Conservation (phyloP, 164 flowering plant species). For the grape (Vitis vinifera) region ASM3070453v1 NC_081817.1:6195501-6196000, state of each 20-base stretch:
- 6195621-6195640: constrained; percentile 24
- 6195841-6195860: constrained; percentile 24
- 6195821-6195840: constrained; percentile 35
- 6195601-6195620: constrained; percentile 32
- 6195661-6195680: constrained; percentile 24
- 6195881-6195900: constrained; percentile 31
- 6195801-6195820: constrained; percentile 21
- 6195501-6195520: constrained; percentile 34
- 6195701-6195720: constrained; percentile 2
- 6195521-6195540: constrained; percentile 21
- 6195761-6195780: constrained; percentile 3
- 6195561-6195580: constrained; percentile 37
- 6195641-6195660: constrained; percentile 25
- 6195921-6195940: constrained; percentile 34
- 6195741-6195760: constrained; percentile 2
- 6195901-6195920: constrained; percentile 35
- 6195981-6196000: constrained; percentile 34
- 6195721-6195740: too few relatives aligned
- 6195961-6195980: constrained; percentile 40
- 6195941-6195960: constrained; percentile 48
- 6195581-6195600: constrained; percentile 42
- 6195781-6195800: constrained; percentile 49
- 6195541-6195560: constrained; percentile 38
- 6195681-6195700: constrained; percentile 3
- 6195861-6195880: constrained; percentile 24